phyloP scores from a whole-genome alignment of 2,329 filamentous ascomycete genomes.

The Hymenoscyphus fructigenus region DNA sequence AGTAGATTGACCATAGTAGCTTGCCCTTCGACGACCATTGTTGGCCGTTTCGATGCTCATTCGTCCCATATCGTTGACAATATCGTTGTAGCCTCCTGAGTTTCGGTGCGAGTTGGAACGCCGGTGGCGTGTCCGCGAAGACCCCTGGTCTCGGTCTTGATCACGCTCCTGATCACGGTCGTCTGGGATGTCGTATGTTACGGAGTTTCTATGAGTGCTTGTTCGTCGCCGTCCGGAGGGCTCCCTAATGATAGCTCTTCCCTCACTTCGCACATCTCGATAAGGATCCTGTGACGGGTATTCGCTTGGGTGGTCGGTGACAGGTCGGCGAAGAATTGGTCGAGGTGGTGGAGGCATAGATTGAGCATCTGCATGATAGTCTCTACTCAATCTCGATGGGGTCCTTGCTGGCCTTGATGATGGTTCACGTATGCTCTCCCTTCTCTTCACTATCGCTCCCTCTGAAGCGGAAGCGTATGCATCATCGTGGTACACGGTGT shows the following conservation, averaged over 20 bases:
- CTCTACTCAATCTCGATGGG: constrained; percentile 18
- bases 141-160: not conserved
- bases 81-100: not conserved
- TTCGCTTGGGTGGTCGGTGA: constrained; percentile 16
- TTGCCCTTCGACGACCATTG: constrained; percentile 29
- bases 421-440: constrained; percentile 27
- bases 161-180: constrained; percentile 10
- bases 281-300: constrained; percentile 3
- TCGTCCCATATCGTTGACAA: constrained; percentile 16
- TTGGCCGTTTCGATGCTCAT: constrained; percentile 31
- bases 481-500: constrained; percentile 26
- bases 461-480: constrained; percentile 29
- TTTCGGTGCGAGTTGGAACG: not conserved
- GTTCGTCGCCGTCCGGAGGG: constrained; percentile 26
- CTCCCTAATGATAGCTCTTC: constrained; percentile 15
- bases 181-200: constrained; percentile 30
- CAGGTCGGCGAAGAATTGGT: constrained; percentile 21
- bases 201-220: constrained; percentile 27
- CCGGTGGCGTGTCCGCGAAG: not conserved
- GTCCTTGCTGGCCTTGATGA: constrained; percentile 11
- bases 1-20: constrained; percentile 31
- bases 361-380: constrained; percentile 20
- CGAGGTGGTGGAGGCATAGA: constrained; percentile 33
- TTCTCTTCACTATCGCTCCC: constrained; percentile 18
- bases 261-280: constrained; percentile 1